These are phyloP conservation scores for Hortiboletus rubellus DNA, from an alignment of 1,284 basidiomycete species.

Conservation along the genomic window DNA sequence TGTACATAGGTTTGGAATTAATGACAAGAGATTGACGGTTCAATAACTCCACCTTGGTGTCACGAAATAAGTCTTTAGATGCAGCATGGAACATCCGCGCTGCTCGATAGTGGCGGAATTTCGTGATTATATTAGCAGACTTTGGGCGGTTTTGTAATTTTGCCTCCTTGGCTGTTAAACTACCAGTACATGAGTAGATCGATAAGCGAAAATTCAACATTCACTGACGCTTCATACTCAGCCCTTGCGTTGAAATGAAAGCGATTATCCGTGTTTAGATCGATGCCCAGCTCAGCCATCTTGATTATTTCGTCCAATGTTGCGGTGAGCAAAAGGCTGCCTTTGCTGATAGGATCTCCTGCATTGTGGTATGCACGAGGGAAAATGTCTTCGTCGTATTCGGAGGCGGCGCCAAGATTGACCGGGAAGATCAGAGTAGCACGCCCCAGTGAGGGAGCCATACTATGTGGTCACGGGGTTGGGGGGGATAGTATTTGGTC, in stretches of 20 bases:
- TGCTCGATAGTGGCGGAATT: background rate
- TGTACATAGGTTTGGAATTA: background rate
- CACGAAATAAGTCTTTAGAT: background rate
- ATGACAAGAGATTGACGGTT: background rate
- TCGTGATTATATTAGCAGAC: background rate
- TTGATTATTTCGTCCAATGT: constrained; percentile 5
- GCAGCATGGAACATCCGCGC: background rate
- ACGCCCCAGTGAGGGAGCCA: background rate
- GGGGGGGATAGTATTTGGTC: background rate
- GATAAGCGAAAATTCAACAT: background rate
- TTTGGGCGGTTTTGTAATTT: background rate
- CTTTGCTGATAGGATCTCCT: background rate
- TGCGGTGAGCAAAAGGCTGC: constrained; percentile 1
- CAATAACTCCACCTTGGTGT: background rate
- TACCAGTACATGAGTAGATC: background rate
- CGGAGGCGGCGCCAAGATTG: background rate
- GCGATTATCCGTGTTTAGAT: background rate
- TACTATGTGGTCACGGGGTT: background rate
- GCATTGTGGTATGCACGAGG: background rate
- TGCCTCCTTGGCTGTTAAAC: background rate
- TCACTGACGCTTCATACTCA: background rate
- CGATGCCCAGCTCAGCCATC: constrained; percentile 1
- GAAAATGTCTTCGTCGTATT: background rate
- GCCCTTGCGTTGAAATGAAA: background rate
- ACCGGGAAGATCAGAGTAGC: background rate